phyloP scores from a whole-genome alignment of 2,329 filamentous ascomycete genomes.

The Botryotinia narcissicola region DNA sequence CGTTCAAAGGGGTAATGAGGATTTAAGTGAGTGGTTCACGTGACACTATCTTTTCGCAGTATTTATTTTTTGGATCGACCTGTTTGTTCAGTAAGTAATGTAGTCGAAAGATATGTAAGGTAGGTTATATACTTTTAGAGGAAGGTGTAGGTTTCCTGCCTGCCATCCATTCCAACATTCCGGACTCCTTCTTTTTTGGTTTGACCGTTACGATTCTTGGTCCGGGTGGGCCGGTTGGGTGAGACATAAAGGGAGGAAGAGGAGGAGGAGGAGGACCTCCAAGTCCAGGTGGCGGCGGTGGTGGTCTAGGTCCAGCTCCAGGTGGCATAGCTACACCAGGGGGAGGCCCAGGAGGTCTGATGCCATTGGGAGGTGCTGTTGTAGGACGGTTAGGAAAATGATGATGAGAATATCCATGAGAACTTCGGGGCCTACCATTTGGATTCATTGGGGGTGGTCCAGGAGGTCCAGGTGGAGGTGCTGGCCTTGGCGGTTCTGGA shows the following conservation, averaged over 20 bases:
- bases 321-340: conserved; percentile 10
- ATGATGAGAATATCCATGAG: conserved; percentile 24
- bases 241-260: conserved; percentile 12
- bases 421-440: conserved; percentile 21
- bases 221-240: neutral
- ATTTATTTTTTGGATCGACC: conserved; percentile 35
- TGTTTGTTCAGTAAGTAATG: conserved; percentile 25
- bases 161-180: conserved; percentile 34
- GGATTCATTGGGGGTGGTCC: conserved; percentile 14
- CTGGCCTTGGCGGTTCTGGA: conserved; percentile 43
- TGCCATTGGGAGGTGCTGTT: conserved; percentile 20
- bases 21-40: conserved; percentile 26
- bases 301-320: conserved; percentile 18
- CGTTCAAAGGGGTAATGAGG: neutral
- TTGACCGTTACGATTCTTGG: conserved; percentile 17
- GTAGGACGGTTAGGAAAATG: conserved; percentile 19
- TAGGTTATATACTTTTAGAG: conserved; percentile 32
- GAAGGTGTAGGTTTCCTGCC: conserved; percentile 32
- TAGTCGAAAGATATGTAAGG: neutral
- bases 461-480: conserved; percentile 24
- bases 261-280: conserved; percentile 18
- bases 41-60: conserved; percentile 26
- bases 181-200: conserved; percentile 25
- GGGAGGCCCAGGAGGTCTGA: conserved; percentile 26
- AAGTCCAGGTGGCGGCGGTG: conserved; percentile 19